Conservation (phyloP, 2,329 filamentous ascomycete species). For the Teratosphaeria destructans region DNA sequence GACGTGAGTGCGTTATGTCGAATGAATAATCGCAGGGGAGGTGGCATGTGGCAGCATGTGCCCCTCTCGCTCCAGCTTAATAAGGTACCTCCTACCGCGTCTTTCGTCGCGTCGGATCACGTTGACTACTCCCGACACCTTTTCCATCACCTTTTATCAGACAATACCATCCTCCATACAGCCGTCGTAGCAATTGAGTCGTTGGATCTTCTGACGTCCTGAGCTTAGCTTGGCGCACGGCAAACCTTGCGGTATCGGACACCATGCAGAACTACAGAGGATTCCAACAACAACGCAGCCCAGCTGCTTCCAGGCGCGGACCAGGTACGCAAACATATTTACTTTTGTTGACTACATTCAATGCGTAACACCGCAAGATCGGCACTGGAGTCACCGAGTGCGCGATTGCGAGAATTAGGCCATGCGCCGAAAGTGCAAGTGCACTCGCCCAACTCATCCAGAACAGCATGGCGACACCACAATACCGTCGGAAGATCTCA, state of each 20-base stretch:
- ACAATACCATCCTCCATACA: neutral
- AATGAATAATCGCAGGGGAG: neutral
- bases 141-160: neutral
- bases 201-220: neutral
- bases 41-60: neutral
- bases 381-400: neutral
- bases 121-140: neutral
- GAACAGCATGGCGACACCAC: neutral
- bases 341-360: neutral
- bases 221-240: slow-evolving; percentile 6
- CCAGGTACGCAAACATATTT: slow-evolving; percentile 28
- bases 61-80: neutral
- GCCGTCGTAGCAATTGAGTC: neutral
- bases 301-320: slow-evolving; percentile 30
- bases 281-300: slow-evolving; percentile 27
- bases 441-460: neutral
- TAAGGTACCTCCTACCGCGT: neutral
- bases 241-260: slow-evolving; percentile 9
- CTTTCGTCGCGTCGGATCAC: neutral
- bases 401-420: neutral
- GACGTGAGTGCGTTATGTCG: neutral
- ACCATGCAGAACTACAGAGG: slow-evolving; percentile 39
- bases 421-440: neutral
- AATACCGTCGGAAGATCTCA: slow-evolving; percentile 32
- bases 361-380: neutral